A percentile compares a stretch with the other conserved stretches of the same genome.
Conservation (phyloP, 2,329 filamentous ascomycete species). For the Paracorniculantispora psalliotae region DNA sequence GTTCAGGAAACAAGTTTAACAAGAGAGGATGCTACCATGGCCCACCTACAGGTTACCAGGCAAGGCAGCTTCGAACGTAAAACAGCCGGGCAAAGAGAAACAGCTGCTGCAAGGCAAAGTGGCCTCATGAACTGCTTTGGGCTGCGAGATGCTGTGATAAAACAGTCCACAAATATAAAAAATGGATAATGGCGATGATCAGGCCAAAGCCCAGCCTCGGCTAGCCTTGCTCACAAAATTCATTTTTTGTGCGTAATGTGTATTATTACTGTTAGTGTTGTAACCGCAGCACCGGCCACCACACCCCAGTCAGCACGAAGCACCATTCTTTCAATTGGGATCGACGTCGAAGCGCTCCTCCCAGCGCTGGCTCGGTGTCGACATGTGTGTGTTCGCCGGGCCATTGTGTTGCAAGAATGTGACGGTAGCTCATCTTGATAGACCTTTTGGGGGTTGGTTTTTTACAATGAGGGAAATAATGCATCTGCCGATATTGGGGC, state of each 20-base stretch:
- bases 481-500: not conserved
- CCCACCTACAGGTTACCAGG: not conserved
- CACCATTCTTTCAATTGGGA: constrained; percentile 9
- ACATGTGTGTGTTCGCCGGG: not conserved
- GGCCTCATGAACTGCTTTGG: not conserved
- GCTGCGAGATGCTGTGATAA: not conserved
- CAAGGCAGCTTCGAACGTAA: constrained; percentile 1
- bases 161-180: not conserved
- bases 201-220: constrained; percentile 3
- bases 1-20: not conserved
- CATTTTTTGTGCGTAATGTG: not conserved
- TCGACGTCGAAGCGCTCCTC: not conserved
- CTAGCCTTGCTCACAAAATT: not conserved
- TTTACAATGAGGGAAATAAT: not conserved
- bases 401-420: not conserved
- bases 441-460: not conserved
- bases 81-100: not conserved
- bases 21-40: not conserved
- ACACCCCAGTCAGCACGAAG: not conserved
- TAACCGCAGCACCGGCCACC: not conserved
- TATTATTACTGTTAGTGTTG: not conserved
- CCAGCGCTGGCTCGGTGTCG: not conserved
- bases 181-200: not conserved
- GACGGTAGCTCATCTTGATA: not conserved
- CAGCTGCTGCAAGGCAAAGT: not conserved